Conservation (phyloP, 2,329 filamentous ascomycete species). For the Claviceps monticola region DNA sequence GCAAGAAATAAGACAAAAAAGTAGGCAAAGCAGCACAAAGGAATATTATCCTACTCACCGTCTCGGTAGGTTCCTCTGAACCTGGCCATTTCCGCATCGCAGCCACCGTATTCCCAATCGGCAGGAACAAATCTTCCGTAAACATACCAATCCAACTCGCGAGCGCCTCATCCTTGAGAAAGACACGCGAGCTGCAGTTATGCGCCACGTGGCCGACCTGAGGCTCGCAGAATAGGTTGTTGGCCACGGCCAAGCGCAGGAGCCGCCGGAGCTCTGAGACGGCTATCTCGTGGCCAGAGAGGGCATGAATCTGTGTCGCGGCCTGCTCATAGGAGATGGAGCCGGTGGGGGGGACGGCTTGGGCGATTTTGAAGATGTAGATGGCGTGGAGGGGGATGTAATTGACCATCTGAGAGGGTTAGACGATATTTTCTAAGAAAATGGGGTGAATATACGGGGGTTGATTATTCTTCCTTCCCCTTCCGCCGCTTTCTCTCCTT, state of each 20-base stretch:
- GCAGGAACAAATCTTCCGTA: constrained; percentile 16
- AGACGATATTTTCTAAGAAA: background rate
- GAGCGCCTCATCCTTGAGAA: constrained; percentile 15
- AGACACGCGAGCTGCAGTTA: constrained; percentile 19
- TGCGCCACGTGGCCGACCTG: constrained; percentile 24
- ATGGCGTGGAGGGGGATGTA: constrained; percentile 18
- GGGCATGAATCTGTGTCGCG: constrained; percentile 14
- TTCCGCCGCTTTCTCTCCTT: background rate
- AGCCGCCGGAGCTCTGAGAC: constrained; percentile 19
- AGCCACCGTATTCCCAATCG: constrained; percentile 16
- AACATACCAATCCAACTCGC: constrained; percentile 19
- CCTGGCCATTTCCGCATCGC: constrained; percentile 23
- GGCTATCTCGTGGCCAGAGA: constrained; percentile 22
- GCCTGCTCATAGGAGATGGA: constrained; percentile 17
- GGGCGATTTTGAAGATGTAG: constrained; percentile 17
- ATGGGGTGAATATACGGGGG: background rate
- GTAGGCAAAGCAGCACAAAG: background rate
- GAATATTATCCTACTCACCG: constrained; percentile 5
- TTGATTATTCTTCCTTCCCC: background rate
- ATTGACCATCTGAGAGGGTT: constrained; percentile 11
- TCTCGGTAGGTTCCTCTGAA: constrained; percentile 21
- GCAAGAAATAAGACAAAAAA: background rate
- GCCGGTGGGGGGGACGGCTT: constrained; percentile 15
- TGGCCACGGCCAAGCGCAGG: constrained; percentile 24
- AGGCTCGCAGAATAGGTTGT: constrained; percentile 26